A percentile compares a stretch with the other conserved stretches of the same genome.
phyloP scores from a whole-genome alignment of 441 rosid genomes.

The Gossypium schwendimanii region DNA sequence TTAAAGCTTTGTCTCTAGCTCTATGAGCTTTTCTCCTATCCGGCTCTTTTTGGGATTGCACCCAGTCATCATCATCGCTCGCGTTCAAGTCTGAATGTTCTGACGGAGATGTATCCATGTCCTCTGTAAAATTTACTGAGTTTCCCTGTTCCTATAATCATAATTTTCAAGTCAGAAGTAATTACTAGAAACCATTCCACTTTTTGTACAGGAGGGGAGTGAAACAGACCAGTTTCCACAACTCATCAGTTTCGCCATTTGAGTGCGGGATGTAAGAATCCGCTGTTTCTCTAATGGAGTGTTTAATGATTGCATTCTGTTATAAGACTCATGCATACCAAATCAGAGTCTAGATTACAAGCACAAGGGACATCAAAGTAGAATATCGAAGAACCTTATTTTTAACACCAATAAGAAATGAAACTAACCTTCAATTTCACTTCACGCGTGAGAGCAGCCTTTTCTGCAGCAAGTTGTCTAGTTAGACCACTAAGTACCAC shows the following conservation, averaged over 20 bases:
- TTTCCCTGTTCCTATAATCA: slow-evolving; percentile 37
- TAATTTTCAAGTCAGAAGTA: not conserved
- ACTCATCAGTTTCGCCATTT: slow-evolving; percentile 31
- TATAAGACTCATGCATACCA: not conserved
- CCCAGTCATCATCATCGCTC: slow-evolving; percentile 43
- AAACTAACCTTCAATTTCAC: slow-evolving; percentile 64
- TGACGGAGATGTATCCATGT: slow-evolving; percentile 87
- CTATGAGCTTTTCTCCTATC: slow-evolving; percentile 35
- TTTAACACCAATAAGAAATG: not conserved
- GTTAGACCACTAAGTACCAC: slow-evolving; percentile 50
- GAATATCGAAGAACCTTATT: not conserved
- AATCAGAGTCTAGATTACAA: not conserved
- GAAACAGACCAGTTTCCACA: slow-evolving; percentile 47
- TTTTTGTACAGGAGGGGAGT: not conserved
- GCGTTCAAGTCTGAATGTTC: slow-evolving; percentile 49
- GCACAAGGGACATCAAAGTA: not conserved
- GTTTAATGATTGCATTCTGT: slow-evolving; percentile 47
- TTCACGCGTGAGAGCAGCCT: slow-evolving; percentile 56
- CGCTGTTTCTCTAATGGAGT: slow-evolving; percentile 19
- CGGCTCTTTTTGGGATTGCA: slow-evolving; percentile 27
- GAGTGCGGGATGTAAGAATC: slow-evolving; percentile 16
- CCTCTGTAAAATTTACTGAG: slow-evolving; percentile 47
- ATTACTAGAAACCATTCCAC: not conserved
- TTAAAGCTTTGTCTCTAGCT: slow-evolving; percentile 25
- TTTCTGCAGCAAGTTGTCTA: slow-evolving; percentile 59